A percentile compares a stretch with the other conserved stretches of the same genome.
Evolutionary conservation across 1,139 yeast species (phyloP).

Genomic region (Protomyces gravidus): DNA sequence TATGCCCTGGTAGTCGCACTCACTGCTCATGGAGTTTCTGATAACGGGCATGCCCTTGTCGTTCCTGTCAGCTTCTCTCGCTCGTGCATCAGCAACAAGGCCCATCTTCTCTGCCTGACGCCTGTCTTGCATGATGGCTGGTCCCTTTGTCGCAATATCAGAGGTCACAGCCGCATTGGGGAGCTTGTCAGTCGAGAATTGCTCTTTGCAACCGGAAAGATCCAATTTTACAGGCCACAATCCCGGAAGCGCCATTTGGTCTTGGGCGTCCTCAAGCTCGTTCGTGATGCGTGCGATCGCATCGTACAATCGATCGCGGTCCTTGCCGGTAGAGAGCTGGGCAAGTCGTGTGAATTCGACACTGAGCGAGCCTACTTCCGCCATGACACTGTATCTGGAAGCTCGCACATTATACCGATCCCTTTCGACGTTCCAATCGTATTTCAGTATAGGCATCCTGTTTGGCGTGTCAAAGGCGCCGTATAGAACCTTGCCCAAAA

Average conservation of each 20-base stretch:
- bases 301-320: constrained; percentile 64
- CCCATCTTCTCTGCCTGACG: neutral
- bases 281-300: constrained; percentile 48
- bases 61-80: neutral
- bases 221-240: constrained; percentile 48
- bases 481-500: constrained; percentile 52
- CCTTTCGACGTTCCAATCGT: constrained; percentile 59
- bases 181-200: neutral
- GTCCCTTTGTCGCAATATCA: neutral
- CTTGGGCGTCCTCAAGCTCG: constrained; percentile 42
- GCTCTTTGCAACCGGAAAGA: constrained; percentile 48
- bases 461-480: constrained; percentile 37
- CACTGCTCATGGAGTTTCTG: neutral
- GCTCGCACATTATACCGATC: no score
- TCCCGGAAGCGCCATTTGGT: constrained; percentile 41
- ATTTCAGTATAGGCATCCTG: constrained; percentile 43
- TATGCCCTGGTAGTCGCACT: constrained; percentile 9
- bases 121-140: neutral
- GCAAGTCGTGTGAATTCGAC: constrained; percentile 82
- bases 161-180: neutral
- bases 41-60: neutral
- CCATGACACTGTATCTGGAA: constrained; percentile 84
- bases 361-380: constrained; percentile 84
- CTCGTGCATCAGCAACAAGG: neutral
- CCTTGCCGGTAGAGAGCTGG: constrained; percentile 69